Evolutionary conservation across 768 basidiomycete genomes (phyloP), one percentile per base, ranked within the genome.

Genomic region (Hypholoma sublateritium): DNA sequence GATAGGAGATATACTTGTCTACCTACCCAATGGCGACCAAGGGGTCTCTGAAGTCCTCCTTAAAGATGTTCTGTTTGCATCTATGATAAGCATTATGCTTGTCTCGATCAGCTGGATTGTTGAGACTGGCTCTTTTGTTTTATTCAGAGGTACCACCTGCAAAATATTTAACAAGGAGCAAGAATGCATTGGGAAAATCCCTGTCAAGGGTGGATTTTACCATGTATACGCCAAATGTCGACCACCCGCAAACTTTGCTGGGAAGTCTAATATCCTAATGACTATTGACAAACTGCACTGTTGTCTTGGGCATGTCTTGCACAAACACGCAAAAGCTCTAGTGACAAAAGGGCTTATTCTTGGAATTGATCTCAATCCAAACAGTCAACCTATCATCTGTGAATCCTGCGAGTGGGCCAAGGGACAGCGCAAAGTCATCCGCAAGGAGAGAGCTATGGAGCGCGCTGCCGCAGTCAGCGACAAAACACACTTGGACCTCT

Each of bases 91-190:
- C 12, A 60, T 70, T 42, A 74, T 70, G 22, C 61, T 75, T 1
- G 54, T 75, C 3, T 74, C 71, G 1, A 65, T 74, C 48, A 67
- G 69, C 36, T 46, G 59, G 17, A 62, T 74, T 21, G 62, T 67
- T 22, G 62, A 66, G 13, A 63, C 63, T 25, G 68, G 70, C 0
- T 65, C 58, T 22, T 49, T 62, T 2, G 55, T 60, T 3, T 56
- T 67, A 1, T 74, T 72, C 46, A 48, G 59, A 2, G 63, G 64
- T 16, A 56, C 61, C 11, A 56, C 59, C 52, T 70, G 69, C 55
- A 42, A 59, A 28, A 67, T 72, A 41, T 65, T 67, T 36, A 57
- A 65, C 41, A 25, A 32, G 16, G 61, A 63, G n/a, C 50, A 58
- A 37, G 43, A 50, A 5, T 42, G 60, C 13, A 43, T 68, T 24